Base-by-base conservation (phyloP, 257 asterid species). In the Przewalskia tangutica region DNA sequence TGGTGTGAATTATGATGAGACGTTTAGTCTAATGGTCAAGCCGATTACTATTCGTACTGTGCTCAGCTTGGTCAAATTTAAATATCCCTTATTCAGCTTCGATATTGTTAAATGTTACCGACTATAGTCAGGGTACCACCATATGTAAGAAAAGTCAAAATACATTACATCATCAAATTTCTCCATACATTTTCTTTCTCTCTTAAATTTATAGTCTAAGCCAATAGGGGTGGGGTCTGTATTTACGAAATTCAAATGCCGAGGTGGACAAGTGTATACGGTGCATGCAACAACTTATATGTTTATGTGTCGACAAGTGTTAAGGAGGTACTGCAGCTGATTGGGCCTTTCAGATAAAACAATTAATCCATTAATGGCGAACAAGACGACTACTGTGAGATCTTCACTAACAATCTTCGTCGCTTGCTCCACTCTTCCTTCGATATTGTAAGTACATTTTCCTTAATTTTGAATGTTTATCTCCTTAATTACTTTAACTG, bases 351-450 rank as follows among this genome's bases (percentile, higher is more conserved):
- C 17, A 27, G 36, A 12, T 32, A 13, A 64, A 2, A 64, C 0
- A 14, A 36, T 23, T 13, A 87, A 88, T 85, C 89, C 92, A 78
- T 54, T 88, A 55, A 46, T 82, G 53, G 83, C 71, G 17, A 58
- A 13, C 60, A 81, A 48, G 32, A 27, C 32, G 36, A 55, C 65
- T 3, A 50, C 67, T 0, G 48, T 86, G 48, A 87, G 92, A 89
- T 89, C 95, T 82, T 89, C 92, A 50, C 77, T 84, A 23, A 84
- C 81, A 12, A 84, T 86, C 76, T 77, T 87, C 77, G 86, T 90
- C 70, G 86, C 87, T 90, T 88, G 84, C 91, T 93, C 42, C 91
- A 83, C 84, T 86, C 92, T 85, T 83, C 97, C 2, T 82, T 83
- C 48, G 46, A 53, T 18, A 63, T 73, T 42, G 98, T 93, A 84